Base-by-base conservation (phyloP, 2,329 filamentous ascomycete species). In the Fusarium hainanense region DNA sequence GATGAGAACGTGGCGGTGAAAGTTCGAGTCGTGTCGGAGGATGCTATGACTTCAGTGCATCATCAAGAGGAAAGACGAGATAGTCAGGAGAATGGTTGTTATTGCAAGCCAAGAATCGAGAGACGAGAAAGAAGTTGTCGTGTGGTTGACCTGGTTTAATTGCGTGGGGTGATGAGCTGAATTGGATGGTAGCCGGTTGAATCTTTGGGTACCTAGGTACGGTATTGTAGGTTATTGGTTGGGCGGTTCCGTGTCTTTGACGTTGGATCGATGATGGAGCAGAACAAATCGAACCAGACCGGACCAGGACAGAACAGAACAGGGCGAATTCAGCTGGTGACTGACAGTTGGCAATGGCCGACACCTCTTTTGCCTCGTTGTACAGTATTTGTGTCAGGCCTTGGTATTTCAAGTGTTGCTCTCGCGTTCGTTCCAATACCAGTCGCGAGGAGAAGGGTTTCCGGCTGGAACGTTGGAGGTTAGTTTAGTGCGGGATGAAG, bases 31-130 rank as follows among this genome's bases (percentile, higher is more conserved):
- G 47, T 46, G 34, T 65, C 60, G 30, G 32, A 54, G n/a, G 43
- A 37, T 47, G 34, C 21, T 44, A 28, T 54, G 32, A 62, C 58
- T 56, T 73, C 63, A 70, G 68, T 66, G 66, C 71, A 73, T 73
- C 60, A 61, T 73, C 56, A 30, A 64, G 63, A 57, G 46, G 27
- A 51, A 54, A 67, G 41, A 58, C 8, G 41, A 63, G 18, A 51
- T 18, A 28, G 42, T 13, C 20, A 3, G 27, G 16, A 28, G 8
- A 49, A 44, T 32, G 21, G 21, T 27, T 43, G 27, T 25, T 46
- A 23, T 28, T 46, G n/a, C 51, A 30, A 30, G 40, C n/a, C 13
- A 21, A 63, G 37, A 13, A 37, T 48, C 27, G 55, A 52, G 34
- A 34, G 42, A 40, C 34, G 32, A 40, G 50, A 37, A 49, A 54